These are phyloP conservation scores for Solanum habrochaites DNA, from an alignment of 257 asterid genomes.

Conservation along the genomic window DNA sequence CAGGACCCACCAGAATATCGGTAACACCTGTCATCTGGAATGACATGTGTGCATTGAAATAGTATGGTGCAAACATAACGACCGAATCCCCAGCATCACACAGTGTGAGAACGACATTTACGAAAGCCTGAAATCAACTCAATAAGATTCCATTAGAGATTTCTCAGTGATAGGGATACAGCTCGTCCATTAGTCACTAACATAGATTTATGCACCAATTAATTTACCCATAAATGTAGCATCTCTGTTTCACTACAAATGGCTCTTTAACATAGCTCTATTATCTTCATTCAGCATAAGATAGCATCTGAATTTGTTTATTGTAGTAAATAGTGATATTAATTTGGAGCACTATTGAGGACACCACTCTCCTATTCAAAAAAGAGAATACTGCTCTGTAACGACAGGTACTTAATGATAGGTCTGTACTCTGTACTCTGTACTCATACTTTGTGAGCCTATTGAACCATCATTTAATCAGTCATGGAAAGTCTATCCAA, in stretches of 20 bases:
- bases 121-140: constrained; percentile 68
- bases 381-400: background rate
- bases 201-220: background rate
- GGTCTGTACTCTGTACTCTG: background rate
- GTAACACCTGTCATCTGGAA: constrained; percentile 99
- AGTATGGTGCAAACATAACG: constrained; percentile 94
- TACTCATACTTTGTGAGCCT: background rate
- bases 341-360: background rate
- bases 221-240: background rate
- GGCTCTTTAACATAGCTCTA: background rate
- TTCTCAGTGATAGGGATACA: background rate
- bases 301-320: background rate
- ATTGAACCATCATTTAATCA: background rate
- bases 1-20: constrained; percentile 82
- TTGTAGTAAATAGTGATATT: background rate
- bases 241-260: background rate
- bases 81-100: constrained; percentile 94
- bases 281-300: background rate
- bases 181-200: background rate
- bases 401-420: background rate
- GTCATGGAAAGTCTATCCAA: background rate
- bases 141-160: background rate
- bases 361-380: background rate
- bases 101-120: constrained; percentile 70
- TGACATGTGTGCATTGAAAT: constrained; percentile 92